Percentiles rank a stretch among this genome's conserved stretches.
Evolutionary conservation across 441 rosid genomes (phyloP).

Genomic region (Syzygium syzygioides): DNA sequence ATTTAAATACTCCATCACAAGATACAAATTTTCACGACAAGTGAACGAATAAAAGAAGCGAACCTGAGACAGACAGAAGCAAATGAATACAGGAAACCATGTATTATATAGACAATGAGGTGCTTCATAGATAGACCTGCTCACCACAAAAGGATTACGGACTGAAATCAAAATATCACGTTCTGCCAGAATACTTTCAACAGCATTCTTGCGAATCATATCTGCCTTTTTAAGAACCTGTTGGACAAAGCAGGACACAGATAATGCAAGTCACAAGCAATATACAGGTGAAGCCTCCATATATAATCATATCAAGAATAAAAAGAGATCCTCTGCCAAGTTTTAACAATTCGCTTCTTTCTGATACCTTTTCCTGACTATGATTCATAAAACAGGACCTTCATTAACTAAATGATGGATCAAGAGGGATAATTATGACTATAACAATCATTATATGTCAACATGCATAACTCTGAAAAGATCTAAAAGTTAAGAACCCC

Average conservation of each 20-base stretch:
- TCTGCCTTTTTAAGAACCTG: conserved; percentile 99
- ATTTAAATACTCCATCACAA: conserved; percentile 99
- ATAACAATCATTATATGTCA: neutral
- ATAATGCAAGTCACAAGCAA: neutral
- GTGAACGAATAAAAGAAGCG: conserved; percentile 99
- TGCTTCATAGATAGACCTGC: conserved; percentile 41
- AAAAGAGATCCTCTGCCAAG: neutral
- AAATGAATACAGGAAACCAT: conserved; percentile 20
- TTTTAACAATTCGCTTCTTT: neutral
- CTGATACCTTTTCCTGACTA: neutral
- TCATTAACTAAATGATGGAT: neutral
- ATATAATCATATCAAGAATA: neutral
- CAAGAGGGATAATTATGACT: neutral
- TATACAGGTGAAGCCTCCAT: neutral
- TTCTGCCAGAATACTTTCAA: conserved; percentile 97
- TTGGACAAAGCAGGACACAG: neutral
- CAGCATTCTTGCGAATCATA: conserved; percentile 98
- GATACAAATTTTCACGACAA: conserved; percentile 95
- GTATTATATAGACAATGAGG: conserved; percentile 12
- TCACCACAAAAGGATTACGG: conserved; percentile 99
- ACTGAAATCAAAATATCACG: conserved; percentile 97
- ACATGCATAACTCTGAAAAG: neutral
- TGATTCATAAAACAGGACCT: neutral
- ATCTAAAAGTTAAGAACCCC: neutral
- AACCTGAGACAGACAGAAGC: conserved; percentile 52